phyloP scores from a whole-genome alignment of 495 filamentous ascomycete genomes.

The Elaphomyces granulatus region DNA sequence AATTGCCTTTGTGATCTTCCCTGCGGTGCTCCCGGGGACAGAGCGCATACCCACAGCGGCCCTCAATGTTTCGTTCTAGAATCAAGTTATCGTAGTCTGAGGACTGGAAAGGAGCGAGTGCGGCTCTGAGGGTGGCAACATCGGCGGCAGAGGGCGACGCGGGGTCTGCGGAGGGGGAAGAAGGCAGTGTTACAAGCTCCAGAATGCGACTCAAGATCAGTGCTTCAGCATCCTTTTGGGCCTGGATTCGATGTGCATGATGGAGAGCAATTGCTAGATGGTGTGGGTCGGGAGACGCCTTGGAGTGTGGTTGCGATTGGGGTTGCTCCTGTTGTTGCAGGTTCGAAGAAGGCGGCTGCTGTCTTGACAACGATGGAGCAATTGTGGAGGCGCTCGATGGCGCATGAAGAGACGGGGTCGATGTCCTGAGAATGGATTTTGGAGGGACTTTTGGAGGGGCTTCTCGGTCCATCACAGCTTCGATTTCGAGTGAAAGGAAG shows the following conservation, averaged over 20 bases:
- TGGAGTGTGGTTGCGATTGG: slow-evolving; percentile 13
- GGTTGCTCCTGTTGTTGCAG: slow-evolving; percentile 21
- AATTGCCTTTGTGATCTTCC: slow-evolving; percentile 27
- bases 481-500: no score
- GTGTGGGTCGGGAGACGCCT: slow-evolving; percentile 28
- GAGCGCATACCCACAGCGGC: slow-evolving; percentile 67
- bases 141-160: slow-evolving; percentile 44
- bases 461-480: no score
- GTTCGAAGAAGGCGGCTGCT: slow-evolving; percentile 16
- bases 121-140: slow-evolving; percentile 37
- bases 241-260: slow-evolving; percentile 66
- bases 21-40: slow-evolving; percentile 46
- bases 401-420: slow-evolving; percentile 22
- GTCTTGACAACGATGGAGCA: slow-evolving; percentile 8
- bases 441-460: slow-evolving; percentile 17
- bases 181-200: slow-evolving; percentile 48
- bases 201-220: slow-evolving; percentile 56
- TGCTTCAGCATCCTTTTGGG: slow-evolving; percentile 57
- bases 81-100: slow-evolving; percentile 76
- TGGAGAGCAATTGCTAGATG: slow-evolving; percentile 53
- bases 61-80: slow-evolving; percentile 68
- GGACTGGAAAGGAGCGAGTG: slow-evolving; percentile 60
- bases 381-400: slow-evolving; percentile 26
- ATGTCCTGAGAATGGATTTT: slow-evolving; percentile 45
- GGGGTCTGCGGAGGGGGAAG: slow-evolving; percentile 36